Evolutionary conservation across 495 filamentous ascomycete genomes (phyloP).

Genomic region (Talaromyces borbonicus): DNA sequence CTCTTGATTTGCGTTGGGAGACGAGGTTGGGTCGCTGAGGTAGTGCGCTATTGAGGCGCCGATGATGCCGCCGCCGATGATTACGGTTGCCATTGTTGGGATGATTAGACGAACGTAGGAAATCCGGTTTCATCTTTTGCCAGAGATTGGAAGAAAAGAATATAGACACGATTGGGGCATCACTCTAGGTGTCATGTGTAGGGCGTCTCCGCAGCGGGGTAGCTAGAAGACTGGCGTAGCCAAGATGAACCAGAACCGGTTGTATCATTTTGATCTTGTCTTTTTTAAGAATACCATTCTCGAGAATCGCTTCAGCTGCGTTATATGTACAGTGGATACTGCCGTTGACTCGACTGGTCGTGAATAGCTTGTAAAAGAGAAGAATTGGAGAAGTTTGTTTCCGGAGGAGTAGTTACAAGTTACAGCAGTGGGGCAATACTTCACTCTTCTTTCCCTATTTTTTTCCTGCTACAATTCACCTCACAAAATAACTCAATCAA

Average conservation of each 20-base stretch:
- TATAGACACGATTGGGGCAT: neutral
- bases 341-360: no score
- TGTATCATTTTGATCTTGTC: no score
- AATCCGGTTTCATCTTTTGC: no score
- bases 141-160: neutral
- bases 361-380: no score
- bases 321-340: neutral
- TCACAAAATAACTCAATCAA: no score
- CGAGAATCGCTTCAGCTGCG: no score
- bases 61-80: constrained; percentile 72
- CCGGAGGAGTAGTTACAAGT: no score
- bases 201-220: constrained; percentile 5
- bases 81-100: constrained; percentile 58
- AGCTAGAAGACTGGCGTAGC: neutral
- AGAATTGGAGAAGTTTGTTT: no score
- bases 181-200: neutral
- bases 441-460: neutral
- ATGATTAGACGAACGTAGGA: no score
- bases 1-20: constrained; percentile 17
- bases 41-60: constrained; percentile 72
- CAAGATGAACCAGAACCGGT: no score
- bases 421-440: neutral
- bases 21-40: constrained; percentile 36
- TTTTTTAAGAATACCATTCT: no score
- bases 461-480: neutral